Base-by-base conservation (phyloP, 1,284 basidiomycete genomes). In the Ceratobasidium sp. region DNA sequence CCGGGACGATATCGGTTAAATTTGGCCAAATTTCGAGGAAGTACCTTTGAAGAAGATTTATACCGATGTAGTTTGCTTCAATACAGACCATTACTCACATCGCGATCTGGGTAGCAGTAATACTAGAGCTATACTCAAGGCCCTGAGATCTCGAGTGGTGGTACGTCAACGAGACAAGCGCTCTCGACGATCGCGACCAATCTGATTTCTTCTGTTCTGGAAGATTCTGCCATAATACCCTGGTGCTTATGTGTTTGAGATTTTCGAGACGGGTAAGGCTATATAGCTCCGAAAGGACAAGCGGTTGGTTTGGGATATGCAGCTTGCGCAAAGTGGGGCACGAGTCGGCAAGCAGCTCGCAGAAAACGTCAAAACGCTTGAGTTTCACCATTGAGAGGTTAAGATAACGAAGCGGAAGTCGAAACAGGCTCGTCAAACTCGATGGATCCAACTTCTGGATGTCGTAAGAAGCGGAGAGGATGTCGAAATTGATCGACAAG, bases 341-440 rank as follows among this genome's bases (percentile, higher is more conserved):
- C 23, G 50, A 52, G 20, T 52, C 50, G 50, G 50, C 50, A 52
- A 52, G 50, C 50, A 52, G n/a, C 50, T 52, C 20, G 23, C 50
- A 52, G 50, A 52, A 52, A 1, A 23, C 50, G 23, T 52, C 50
- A 52, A 52, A 52, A 1, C 23, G 20, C 50, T 52, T 52, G 50
- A 52, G 50, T 12, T 52, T 52, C 23, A 52, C 50, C 50, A 52
- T 52, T 10, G 50, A 4, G 23, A 52, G 50, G 23, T 23, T 46
- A n/a, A 46, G 62, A 46, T 33, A 65, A 8, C 30, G 62, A 12
- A 65, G 62, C 5, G 62, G 41, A 46, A 65, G 50, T 23, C 23
- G 50, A 23, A 52, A 23, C 20, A 52, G 20, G 50, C 20, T 52
- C 12, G 50, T 23, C 50, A 52, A 23, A 5, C 50, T 23, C n/a